Evolutionary conservation across 139 green algal genomes (phyloP), one percentile per base, ranked within the genome.

Genomic region (Coccomyxa sp.): DNA sequence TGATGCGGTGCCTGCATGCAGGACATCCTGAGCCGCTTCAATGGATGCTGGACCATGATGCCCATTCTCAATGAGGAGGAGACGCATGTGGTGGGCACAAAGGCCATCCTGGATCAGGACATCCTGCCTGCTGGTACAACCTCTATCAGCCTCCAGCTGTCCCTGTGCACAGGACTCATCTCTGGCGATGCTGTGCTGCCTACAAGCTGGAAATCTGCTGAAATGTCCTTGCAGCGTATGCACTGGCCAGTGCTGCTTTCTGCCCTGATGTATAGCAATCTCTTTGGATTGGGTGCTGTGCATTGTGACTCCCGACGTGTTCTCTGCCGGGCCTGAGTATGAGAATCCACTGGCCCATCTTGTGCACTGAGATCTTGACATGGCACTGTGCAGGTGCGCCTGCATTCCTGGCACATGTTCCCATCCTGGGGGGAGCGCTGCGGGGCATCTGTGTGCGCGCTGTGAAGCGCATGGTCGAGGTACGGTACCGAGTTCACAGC

Each of bases 401-500:
- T 36, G 40, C 77, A 0, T 81, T 81, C 40, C 40, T 81, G 33
- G 41, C 39, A 22, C 72, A 77, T 55, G 69, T 81, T 34, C 77
- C 77, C n/a, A 41, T 81, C 7, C 41, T 81, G 77, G 77, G 77
- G 6, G 41, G 39, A 37, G 77, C 41, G 31, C 69, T 81, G 77
- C 77, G 77, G 12, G 69, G 40, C 36, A 74, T 81, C 27, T 74
- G 54, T 33, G 73, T 81, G 14, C 77, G 77, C 16, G 72, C 77
- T 31, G 77, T 74, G 18, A 38, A 77, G 77, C 77, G 77, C 6
- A 76, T 81, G 69, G 68, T 81, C n/a, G 68, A 81, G 69, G 77
- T 40, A 76, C 55, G 27, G 64, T 73, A 36, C n/a, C 75, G 6
- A 10, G 5, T 7, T 31, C 50, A 7, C 18, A 64, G 5, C 5